phyloP scores from a whole-genome alignment of 2,329 filamentous ascomycete species.

The Lachnellula hyalina region DNA sequence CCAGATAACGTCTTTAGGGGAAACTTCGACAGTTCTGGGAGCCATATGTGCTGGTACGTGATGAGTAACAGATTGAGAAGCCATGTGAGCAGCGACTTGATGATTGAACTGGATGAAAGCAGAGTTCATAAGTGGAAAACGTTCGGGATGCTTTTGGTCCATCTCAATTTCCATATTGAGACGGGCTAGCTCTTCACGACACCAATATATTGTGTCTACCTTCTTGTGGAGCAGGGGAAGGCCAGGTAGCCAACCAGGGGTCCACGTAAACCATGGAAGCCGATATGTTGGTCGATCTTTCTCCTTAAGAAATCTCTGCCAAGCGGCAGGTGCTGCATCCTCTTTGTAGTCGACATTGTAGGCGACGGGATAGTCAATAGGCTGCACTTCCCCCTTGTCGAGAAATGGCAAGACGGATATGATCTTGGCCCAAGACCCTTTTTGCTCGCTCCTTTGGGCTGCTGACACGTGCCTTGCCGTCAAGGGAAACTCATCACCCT shows the following conservation, averaged over 20 bases:
- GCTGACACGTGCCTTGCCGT: conserved; percentile 31
- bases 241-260: conserved; percentile 64
- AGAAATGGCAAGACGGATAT: conserved; percentile 45
- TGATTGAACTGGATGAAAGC: conserved; percentile 99
- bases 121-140: conserved; percentile 88
- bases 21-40: conserved; percentile 87
- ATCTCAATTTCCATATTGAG: conserved; percentile 88
- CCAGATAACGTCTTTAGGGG: conserved; percentile 89
- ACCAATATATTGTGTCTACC: conserved; percentile 92
- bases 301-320: conserved; percentile 76
- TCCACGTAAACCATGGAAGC: conserved; percentile 56
- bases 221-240: conserved; percentile 81
- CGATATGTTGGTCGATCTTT: conserved; percentile 83
- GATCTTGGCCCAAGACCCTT: conserved; percentile 47
- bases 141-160: conserved; percentile 80
- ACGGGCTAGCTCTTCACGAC: conserved; percentile 76
- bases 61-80: conserved; percentile 85
- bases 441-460: conserved; percentile 20
- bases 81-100: conserved; percentile 97
- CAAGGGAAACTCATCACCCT: conserved; percentile 35
- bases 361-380: conserved; percentile 52
- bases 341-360: conserved; percentile 58
- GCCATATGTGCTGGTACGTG: conserved; percentile 92
- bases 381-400: conserved; percentile 22
- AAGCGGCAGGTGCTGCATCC: conserved; percentile 61